phyloP scores from a whole-genome alignment of 805 yeast genomes.

The Limtongia smithiae region DNA sequence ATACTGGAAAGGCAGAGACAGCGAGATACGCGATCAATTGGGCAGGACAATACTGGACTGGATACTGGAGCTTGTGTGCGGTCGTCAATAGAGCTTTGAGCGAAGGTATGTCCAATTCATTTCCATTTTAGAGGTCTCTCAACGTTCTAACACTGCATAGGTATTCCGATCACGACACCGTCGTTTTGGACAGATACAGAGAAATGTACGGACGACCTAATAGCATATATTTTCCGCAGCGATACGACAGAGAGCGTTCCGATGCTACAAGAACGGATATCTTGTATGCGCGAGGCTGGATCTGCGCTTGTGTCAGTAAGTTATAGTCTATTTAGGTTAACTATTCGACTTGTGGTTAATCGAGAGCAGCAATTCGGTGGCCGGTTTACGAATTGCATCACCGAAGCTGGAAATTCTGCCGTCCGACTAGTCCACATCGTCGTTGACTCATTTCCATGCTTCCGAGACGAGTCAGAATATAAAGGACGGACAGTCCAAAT shows the following conservation, averaged over 20 bases:
- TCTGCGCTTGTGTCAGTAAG: background rate
- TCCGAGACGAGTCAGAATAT: conserved; percentile 37
- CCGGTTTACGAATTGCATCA: conserved; percentile 33
- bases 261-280: conserved; percentile 37
- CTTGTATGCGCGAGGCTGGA: conserved; percentile 35
- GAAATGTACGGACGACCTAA: conserved; percentile 31
- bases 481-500: conserved; percentile 35
- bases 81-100: conserved; percentile 44
- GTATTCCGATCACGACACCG: conserved; percentile 41
- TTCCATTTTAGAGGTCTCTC: too few relatives aligned
- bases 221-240: conserved; percentile 37
- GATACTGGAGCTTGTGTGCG: conserved; percentile 46
- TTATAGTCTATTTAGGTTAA: background rate
- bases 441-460: conserved; percentile 35
- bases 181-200: conserved; percentile 36
- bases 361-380: conserved; percentile 15
- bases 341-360: background rate
- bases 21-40: conserved; percentile 39
- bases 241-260: conserved; percentile 38
- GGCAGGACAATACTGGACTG: conserved; percentile 39
- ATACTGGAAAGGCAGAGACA: conserved; percentile 35
- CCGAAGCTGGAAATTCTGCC: conserved; percentile 36
- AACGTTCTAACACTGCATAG: conserved; percentile 15
- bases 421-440: conserved; percentile 35
- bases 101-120: conserved; percentile 21